phyloP scores from a whole-genome alignment of 1,139 yeast species.

The Sporopachydermia cereana region DNA sequence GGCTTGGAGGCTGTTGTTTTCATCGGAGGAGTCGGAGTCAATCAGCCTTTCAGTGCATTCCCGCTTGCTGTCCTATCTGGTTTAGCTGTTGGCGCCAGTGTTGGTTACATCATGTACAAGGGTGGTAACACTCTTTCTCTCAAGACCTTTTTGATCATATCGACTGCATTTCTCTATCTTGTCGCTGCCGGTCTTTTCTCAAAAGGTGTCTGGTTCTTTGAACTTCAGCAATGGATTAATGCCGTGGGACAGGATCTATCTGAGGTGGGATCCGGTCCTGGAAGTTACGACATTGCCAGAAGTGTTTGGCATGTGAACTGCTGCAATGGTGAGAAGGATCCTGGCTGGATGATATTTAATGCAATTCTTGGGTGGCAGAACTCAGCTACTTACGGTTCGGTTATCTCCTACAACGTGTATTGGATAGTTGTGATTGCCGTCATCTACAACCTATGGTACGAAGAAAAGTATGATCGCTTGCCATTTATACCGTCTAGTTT shows the following conservation, averaged over 20 bases:
- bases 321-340: slow-evolving; percentile 79
- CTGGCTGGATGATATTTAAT: slow-evolving; percentile 91
- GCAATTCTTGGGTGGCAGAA: slow-evolving; percentile 86
- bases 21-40: slow-evolving; percentile 73
- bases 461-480: slow-evolving; percentile 56
- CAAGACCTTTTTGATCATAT: slow-evolving; percentile 66
- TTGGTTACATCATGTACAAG: slow-evolving; percentile 59
- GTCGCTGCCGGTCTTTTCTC: slow-evolving; percentile 85
- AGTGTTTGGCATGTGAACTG: slow-evolving; percentile 92
- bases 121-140: slow-evolving; percentile 59
- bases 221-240: slow-evolving; percentile 48
- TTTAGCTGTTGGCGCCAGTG: slow-evolving; percentile 53
- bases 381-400: slow-evolving; percentile 82
- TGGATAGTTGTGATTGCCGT: slow-evolving; percentile 55
- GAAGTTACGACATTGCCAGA: slow-evolving; percentile 66
- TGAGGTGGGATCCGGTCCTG: slow-evolving; percentile 85
- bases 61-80: slow-evolving; percentile 80
- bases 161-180: slow-evolving; percentile 73
- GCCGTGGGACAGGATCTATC: slow-evolving; percentile 82
- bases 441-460: slow-evolving; percentile 51
- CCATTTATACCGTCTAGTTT: slow-evolving; percentile 27
- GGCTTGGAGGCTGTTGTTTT: slow-evolving; percentile 89
- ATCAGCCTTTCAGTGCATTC: slow-evolving; percentile 40
- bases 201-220: slow-evolving; percentile 82
- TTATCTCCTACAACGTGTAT: slow-evolving; percentile 70